Conservation (phyloP, 768 basidiomycete species). For the Podaxis sp. region DNA sequence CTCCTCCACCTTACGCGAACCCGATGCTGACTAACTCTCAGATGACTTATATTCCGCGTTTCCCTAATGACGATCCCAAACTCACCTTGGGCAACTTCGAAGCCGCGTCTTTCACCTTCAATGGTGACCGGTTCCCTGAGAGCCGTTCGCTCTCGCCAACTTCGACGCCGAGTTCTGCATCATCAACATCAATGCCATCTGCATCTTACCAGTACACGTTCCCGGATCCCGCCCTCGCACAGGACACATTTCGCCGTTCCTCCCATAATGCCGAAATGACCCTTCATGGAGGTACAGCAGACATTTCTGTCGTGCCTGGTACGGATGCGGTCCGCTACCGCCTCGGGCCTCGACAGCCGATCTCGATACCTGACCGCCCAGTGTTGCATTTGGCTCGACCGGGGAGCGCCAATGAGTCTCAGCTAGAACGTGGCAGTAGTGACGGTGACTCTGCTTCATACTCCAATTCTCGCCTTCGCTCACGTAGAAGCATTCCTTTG, state of each 20-base stretch:
- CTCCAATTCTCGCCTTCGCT: conserved; percentile 39
- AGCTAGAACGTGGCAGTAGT: conserved; percentile 53
- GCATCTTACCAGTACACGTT: conserved; percentile 64
- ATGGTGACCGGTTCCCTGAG: conserved; percentile 29
- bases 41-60: conserved; percentile 28
- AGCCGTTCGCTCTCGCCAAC: conserved; percentile 76
- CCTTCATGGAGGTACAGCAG: conserved; percentile 72
- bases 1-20: background rate
- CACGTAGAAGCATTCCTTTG: conserved; percentile 43
- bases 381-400: conserved; percentile 47
- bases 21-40: conserved; percentile 35
- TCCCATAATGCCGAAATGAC: conserved; percentile 62
- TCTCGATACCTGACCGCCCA: conserved; percentile 47
- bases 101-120: conserved; percentile 15
- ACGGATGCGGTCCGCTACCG: conserved; percentile 64
- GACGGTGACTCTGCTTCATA: conserved; percentile 48
- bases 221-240: conserved; percentile 48
- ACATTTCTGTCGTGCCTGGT: conserved; percentile 55
- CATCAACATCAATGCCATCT: conserved; percentile 64
- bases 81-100: conserved; percentile 17
- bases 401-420: conserved; percentile 50
- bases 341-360: conserved; percentile 47
- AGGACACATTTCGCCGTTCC: conserved; percentile 56
- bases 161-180: conserved; percentile 58
- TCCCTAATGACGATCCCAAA: conserved; percentile 30